Conservation (phyloP, 306 rosid genomes). For the Spatholobus suberectus region DNA sequence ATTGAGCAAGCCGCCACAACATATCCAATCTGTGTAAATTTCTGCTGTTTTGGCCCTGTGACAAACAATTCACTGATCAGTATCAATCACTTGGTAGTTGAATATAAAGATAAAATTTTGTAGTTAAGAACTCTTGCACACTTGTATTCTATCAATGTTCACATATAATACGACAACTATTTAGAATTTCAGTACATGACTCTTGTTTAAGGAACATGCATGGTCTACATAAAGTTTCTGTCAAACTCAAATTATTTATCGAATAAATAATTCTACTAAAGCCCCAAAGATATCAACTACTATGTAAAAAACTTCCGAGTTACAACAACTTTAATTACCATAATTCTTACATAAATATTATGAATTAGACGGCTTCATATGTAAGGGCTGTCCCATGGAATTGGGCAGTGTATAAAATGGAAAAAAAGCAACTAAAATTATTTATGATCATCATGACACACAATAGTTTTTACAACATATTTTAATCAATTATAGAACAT, state of each 20-base stretch:
- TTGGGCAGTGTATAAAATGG: background rate
- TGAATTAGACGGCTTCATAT: background rate
- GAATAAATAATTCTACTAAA: background rate
- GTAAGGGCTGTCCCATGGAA: background rate
- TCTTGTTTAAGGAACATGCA: background rate
- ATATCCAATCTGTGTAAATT: slow-evolving; percentile 90
- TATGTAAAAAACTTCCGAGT: background rate
- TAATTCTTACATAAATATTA: background rate
- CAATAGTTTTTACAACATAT: background rate
- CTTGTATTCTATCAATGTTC: background rate
- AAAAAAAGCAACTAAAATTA: background rate
- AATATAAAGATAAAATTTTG: background rate
- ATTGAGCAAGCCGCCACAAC: slow-evolving; percentile 93
- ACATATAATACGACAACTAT: background rate
- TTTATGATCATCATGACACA: background rate
- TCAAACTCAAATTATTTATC: background rate
- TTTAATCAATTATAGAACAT: background rate
- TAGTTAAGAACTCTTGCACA: background rate
- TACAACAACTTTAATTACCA: background rate
- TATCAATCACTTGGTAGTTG: background rate
- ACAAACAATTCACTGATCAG: slow-evolving; percentile 35
- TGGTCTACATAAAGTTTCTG: background rate
- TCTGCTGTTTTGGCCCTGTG: slow-evolving; percentile 84
- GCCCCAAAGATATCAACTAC: background rate
- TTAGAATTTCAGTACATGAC: background rate